phyloP scores from a whole-genome alignment of 306 rosid species.

The Begonia loranthoides region DNA sequence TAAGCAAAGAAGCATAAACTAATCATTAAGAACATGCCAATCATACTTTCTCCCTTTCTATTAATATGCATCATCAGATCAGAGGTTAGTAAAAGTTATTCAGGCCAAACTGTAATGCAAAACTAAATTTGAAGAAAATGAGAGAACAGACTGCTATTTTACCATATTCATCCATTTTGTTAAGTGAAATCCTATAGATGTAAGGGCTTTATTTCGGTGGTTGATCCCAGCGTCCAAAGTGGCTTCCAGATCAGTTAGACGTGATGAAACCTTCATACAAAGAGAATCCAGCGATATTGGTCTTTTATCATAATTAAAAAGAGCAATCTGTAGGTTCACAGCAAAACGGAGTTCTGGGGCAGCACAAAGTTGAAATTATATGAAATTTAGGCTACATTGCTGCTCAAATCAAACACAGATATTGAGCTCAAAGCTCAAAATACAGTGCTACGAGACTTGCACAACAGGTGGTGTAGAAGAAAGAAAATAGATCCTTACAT shows the following conservation, averaged over 20 bases:
- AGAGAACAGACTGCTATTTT: conserved; percentile 5
- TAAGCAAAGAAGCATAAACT: conserved; percentile 22
- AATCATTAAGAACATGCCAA: conserved; percentile 15
- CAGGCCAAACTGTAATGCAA: not conserved
- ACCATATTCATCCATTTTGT: conserved; percentile 90
- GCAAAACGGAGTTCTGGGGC: not conserved
- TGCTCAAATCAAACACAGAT: not conserved
- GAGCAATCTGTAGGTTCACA: too few species aligned
- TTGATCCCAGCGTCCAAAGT: conserved; percentile 87
- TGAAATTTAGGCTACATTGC: not conserved
- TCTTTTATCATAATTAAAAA: too few species aligned
- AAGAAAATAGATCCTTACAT: not conserved
- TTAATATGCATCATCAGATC: not conserved
- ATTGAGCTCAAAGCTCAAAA: not conserved
- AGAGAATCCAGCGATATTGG: not conserved
- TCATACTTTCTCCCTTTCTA: conserved; percentile 1
- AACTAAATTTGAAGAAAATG: conserved; percentile 9
- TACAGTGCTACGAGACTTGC: not conserved
- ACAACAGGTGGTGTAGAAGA: not conserved
- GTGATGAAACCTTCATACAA: conserved; percentile 58
- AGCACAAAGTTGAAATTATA: not conserved
- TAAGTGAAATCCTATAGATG: conserved; percentile 59
- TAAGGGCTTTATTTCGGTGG: conserved; percentile 83
- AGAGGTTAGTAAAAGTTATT: too few species aligned
- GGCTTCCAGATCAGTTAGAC: conserved; percentile 75